Evolutionary conservation across 140 eudicot genomes (phyloP).

Genomic region (Flaveria floridana): DNA sequence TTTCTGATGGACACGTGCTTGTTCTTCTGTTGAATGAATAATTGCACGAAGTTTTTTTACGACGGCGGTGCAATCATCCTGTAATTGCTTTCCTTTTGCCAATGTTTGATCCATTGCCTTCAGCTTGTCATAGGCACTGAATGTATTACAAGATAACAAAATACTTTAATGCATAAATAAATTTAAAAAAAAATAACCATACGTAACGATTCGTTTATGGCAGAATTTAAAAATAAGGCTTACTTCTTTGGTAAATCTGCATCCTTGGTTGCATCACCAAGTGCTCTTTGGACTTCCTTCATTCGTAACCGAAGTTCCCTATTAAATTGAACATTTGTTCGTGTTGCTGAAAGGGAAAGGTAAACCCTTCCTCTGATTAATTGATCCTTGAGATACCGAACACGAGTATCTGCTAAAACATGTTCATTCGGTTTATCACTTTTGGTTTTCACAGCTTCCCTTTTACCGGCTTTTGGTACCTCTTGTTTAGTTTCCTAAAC

Average conservation of each 20-base stretch:
- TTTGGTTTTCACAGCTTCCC: conserved; percentile 41
- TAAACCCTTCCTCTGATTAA: conserved; percentile 68
- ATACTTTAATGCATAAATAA: not conserved
- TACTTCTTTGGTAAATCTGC: conserved; percentile 73
- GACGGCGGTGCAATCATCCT: conserved; percentile 83
- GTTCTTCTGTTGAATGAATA: conserved; percentile 96
- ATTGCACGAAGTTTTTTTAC: conserved; percentile 96
- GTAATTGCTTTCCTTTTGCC: conserved; percentile 86
- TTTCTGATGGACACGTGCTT: conserved; percentile 80
- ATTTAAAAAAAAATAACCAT: not conserved
- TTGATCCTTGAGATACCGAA: conserved; percentile 87
- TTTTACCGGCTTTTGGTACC: conserved; percentile 34
- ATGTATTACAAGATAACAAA: conserved; percentile 13
- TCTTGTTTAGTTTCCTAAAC: conserved; percentile 46
- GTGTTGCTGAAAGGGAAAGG: conserved; percentile 78
- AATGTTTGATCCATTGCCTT: conserved; percentile 90
- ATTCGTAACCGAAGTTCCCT: conserved; percentile 80
- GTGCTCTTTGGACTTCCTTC: conserved; percentile 76
- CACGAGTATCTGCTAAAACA: conserved; percentile 54
- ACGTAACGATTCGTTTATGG: not conserved
- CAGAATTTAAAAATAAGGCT: conserved; percentile 8
- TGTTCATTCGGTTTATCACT: conserved; percentile 50
- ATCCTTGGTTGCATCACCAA: conserved; percentile 92
- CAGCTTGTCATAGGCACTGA: conserved; percentile 65
- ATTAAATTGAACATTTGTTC: conserved; percentile 67